These are phyloP conservation scores for Allium cepa DNA, from an alignment of 106 monocot species.

Conservation along the genomic window DNA sequence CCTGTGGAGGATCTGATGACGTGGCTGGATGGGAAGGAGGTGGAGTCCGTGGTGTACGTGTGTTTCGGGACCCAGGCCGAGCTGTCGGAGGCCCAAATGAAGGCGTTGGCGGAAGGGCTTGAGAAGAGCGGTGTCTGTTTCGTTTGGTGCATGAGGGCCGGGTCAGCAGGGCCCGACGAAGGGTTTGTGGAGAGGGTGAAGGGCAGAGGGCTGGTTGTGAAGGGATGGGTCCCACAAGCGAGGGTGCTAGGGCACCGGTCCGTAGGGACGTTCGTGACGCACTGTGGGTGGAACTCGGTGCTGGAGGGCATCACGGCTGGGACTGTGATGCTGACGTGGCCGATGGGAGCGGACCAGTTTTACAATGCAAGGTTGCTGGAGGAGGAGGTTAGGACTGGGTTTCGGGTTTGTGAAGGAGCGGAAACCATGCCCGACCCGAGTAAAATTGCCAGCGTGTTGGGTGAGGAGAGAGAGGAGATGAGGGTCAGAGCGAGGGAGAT, in stretches of 20 bases:
- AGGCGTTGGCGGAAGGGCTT: constrained; percentile 17
- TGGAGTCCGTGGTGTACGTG: constrained; percentile 35
- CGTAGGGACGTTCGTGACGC: constrained; percentile 46
- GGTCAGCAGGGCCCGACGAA: neutral
- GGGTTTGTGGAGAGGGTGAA: constrained; percentile 12
- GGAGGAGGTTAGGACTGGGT: constrained; percentile 27
- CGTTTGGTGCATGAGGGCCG: constrained; percentile 20
- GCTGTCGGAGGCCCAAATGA: constrained; percentile 8
- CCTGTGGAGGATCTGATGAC: constrained; percentile 6
- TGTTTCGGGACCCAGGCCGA: constrained; percentile 36
- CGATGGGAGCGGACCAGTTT: constrained; percentile 60
- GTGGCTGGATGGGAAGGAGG: constrained; percentile 24
- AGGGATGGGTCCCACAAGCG: constrained; percentile 47
- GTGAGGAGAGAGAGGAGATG: neutral
- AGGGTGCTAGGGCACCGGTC: constrained; percentile 1
- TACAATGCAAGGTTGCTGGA: constrained; percentile 36
- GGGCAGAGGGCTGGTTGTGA: constrained; percentile 23
- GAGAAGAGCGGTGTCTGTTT: constrained; percentile 16
- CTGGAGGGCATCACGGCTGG: constrained; percentile 3
- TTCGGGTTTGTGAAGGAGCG: constrained; percentile 26
- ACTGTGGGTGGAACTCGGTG: constrained; percentile 80
- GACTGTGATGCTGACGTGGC: constrained; percentile 36
- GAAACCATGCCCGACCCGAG: constrained; percentile 15
- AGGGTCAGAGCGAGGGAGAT: constrained; percentile 17
- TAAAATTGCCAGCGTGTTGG: constrained; percentile 11